phyloP scores from a whole-genome alignment of 768 basidiomycete genomes.

The Tephrocybe sp. region DNA sequence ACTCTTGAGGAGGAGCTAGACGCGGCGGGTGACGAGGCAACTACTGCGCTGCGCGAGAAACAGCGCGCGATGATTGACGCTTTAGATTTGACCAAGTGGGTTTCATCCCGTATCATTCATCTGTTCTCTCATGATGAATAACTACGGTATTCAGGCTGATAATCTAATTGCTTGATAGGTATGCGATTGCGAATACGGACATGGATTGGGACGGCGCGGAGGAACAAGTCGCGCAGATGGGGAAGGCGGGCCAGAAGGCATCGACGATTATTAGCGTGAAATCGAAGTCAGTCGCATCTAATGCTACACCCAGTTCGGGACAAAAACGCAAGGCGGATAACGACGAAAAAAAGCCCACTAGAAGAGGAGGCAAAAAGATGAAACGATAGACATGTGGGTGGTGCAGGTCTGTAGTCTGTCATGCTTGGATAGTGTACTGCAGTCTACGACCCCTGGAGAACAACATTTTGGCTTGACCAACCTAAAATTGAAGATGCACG shows the following conservation, averaged over 20 bases:
- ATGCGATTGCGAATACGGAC: constrained; percentile 66
- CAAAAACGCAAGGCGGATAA: constrained; percentile 61
- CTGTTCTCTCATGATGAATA: constrained; percentile 6
- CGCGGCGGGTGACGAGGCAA: constrained; percentile 73
- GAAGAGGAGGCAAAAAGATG: constrained; percentile 41
- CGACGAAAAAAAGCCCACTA: constrained; percentile 45
- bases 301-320: constrained; percentile 27
- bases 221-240: constrained; percentile 57
- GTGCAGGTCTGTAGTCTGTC: no score
- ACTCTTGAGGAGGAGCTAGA: constrained; percentile 67
- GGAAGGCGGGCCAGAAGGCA: constrained; percentile 30
- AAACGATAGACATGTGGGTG: constrained; percentile 31
- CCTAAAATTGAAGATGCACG: no score
- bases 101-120: constrained; percentile 12
- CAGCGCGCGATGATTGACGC: constrained; percentile 88
- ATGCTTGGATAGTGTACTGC: no score
- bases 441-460: no score
- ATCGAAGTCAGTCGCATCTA: not conserved
- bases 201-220: constrained; percentile 79
- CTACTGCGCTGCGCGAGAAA: constrained; percentile 64
- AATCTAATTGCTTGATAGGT: constrained; percentile 38
- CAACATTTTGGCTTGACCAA: no score
- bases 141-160: constrained; percentile 14
- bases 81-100: constrained; percentile 86
- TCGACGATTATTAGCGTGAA: constrained; percentile 81